Evolutionary conservation across 805 yeast species (phyloP), one percentile per base, ranked within the genome.

Genomic region (Cephaloascus fragrans): DNA sequence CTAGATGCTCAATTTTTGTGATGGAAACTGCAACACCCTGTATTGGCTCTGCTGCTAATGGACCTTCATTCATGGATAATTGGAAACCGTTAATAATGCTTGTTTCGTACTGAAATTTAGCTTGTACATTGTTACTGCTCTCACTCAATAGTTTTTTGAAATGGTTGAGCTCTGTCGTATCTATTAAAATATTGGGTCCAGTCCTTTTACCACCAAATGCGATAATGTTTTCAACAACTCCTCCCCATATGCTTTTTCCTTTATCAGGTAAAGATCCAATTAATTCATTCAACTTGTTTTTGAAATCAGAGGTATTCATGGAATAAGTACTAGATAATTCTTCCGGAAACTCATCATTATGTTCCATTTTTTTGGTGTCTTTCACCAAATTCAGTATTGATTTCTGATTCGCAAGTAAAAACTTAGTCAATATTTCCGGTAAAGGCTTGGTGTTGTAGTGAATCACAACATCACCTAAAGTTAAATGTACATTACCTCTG

Each of bases 11-110:
- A 10, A 71, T 57, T 3, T 59, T 59, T 37, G 69, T 71, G 18
- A 78, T 43, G 4, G 74, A 56, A 1, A 80, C 74, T 12, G 83
- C 71, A 45, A 84, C 73, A 5, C 97, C 96, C 55, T 87, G 90
- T 18, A 86, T 72, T 0, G 88, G 89, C 56, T 93, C 99, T 3
- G 82, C 75, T 0, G 90, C 81, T 35, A 93, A 65, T 0, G 97
- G 97, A 2, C 99, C 99, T 53, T 80, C 85, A 33, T 71, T 67
- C 35, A 77, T 75, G 3, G 96, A 86, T 31, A 87, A 60, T 54
- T 86, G 94, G 58, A 88, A 89, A 1, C 96, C 98, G 47, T 83
- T 81, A 35, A 84, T 52, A 2, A 90, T 58, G 49, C 81, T 76
- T 38, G 80, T 79, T 45, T 77, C 83, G 51, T 63, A 61, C 37